phyloP scores from a whole-genome alignment of 2,329 filamentous ascomycete genomes.

The Scolecobasidium constrictum region DNA sequence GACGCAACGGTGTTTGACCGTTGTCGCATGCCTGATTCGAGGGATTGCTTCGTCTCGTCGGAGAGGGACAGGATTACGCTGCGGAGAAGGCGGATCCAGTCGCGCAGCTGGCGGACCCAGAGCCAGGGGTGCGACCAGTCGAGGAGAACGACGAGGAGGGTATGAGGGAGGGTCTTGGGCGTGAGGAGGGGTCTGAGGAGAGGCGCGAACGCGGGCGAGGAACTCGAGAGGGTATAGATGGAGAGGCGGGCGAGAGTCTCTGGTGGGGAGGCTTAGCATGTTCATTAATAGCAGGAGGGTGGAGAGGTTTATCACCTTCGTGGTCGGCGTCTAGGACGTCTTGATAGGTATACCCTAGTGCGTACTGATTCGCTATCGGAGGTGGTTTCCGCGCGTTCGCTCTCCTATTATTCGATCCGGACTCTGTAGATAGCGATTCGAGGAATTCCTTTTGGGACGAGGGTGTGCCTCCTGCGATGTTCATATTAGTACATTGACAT shows the following conservation, averaged over 20 bases:
- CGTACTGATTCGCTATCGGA: conserved; percentile 83
- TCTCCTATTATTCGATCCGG: conserved; percentile 31
- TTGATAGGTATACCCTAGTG: conserved; percentile 88
- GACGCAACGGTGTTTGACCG: neutral
- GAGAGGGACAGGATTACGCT: conserved; percentile 65
- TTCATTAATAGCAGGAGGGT: neutral
- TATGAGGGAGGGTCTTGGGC: conserved; percentile 72
- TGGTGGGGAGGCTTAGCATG: conserved; percentile 23
- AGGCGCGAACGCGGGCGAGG: conserved; percentile 70
- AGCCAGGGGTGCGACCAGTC: conserved; percentile 92
- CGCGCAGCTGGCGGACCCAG: conserved; percentile 80
- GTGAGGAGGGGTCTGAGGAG: conserved; percentile 78
- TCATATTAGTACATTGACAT: neutral
- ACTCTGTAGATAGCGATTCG: conserved; percentile 36
- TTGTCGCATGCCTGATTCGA: conserved; percentile 76
- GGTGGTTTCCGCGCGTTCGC: conserved; percentile 42
- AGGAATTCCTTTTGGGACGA: conserved; percentile 80
- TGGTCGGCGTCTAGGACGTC: conserved; percentile 90
- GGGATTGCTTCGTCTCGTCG: conserved; percentile 64
- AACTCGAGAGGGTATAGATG: conserved; percentile 77
- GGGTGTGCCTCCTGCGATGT: conserved; percentile 64
- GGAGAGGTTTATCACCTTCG: conserved; percentile 56
- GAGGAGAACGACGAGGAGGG: conserved; percentile 76
- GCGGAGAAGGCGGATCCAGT: conserved; percentile 79
- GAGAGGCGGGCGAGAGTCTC: conserved; percentile 86